Conservation (phyloP, 495 filamentous ascomycete genomes). For the Lasiosphaeriaceae sp. region DNA sequence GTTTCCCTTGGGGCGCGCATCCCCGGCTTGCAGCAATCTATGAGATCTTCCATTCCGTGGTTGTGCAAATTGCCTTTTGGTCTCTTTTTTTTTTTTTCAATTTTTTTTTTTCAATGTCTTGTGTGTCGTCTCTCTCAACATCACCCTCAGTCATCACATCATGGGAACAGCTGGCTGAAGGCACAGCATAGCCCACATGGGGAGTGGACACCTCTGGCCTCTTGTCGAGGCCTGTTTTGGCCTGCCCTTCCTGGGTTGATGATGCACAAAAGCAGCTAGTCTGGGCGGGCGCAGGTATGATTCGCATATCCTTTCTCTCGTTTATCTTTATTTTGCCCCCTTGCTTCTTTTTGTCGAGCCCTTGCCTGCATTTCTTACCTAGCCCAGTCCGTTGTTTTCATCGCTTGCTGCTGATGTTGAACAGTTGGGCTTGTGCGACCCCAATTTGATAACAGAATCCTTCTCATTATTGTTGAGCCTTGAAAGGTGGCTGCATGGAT, state of each 20-base stretch:
- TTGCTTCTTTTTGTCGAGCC: not conserved
- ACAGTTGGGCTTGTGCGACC: not conserved
- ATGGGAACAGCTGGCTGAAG: not conserved
- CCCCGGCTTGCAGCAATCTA: constrained; percentile 1
- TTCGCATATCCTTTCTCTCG: constrained; percentile 18
- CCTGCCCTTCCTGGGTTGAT: not conserved
- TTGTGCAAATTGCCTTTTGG: not conserved
- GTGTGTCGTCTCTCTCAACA: not conserved
- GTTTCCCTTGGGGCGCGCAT: not conserved
- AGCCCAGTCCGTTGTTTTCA: too few species aligned
- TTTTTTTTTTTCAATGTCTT: not conserved
- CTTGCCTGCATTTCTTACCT: not conserved
- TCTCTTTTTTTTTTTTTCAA: not conserved
- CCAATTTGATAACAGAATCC: not conserved
- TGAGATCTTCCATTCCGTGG: not conserved
- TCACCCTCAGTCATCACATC: not conserved
- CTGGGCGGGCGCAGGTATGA: constrained; percentile 22
- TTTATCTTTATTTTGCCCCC: not conserved
- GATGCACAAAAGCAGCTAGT: not conserved
- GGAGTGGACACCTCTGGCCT: not conserved
- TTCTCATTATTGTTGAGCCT: not conserved
- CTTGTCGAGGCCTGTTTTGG: not conserved
- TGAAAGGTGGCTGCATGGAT: not conserved
- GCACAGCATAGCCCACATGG: not conserved
- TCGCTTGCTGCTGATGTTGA: too few species aligned